Evolutionary conservation across 345 rosid species (phyloP).

Genomic region (Corchorus olitorius): DNA sequence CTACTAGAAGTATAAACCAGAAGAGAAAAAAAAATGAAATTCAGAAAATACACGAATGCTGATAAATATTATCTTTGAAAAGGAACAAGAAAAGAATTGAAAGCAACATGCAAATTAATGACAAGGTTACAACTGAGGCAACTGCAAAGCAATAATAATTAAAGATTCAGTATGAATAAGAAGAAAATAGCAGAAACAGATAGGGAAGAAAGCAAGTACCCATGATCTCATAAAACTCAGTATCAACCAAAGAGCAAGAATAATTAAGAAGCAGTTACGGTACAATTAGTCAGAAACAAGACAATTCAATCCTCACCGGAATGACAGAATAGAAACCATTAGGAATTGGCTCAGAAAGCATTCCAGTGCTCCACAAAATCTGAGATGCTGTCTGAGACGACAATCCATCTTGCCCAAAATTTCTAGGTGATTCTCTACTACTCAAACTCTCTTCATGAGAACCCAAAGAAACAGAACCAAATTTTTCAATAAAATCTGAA

Average conservation of each 20-base stretch:
- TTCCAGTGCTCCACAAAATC: conserved; percentile 88
- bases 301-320: conserved; percentile 50
- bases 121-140: neutral
- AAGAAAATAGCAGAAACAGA: neutral
- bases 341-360: conserved; percentile 78
- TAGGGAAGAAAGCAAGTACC: neutral
- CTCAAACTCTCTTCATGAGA: conserved; percentile 40
- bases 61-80: neutral
- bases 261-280: neutral
- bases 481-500: conserved; percentile 77
- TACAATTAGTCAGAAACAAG: neutral
- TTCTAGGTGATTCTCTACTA: conserved; percentile 57
- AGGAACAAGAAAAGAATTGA: neutral
- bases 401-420: conserved; percentile 60
- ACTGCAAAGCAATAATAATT: neutral
- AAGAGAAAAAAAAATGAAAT: neutral
- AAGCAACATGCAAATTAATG: conserved; percentile 3
- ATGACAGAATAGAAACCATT: conserved; percentile 88
- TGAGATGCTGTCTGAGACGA: conserved; percentile 77
- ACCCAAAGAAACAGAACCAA: conserved; percentile 70
- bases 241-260: neutral
- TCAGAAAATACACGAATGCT: neutral
- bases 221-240: neutral
- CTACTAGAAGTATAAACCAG: too few species aligned
- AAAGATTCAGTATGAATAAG: neutral